Evolutionary conservation across 345 rosid genomes (phyloP), one percentile per base, ranked within the genome.

Genomic region (Mangifera indica): DNA sequence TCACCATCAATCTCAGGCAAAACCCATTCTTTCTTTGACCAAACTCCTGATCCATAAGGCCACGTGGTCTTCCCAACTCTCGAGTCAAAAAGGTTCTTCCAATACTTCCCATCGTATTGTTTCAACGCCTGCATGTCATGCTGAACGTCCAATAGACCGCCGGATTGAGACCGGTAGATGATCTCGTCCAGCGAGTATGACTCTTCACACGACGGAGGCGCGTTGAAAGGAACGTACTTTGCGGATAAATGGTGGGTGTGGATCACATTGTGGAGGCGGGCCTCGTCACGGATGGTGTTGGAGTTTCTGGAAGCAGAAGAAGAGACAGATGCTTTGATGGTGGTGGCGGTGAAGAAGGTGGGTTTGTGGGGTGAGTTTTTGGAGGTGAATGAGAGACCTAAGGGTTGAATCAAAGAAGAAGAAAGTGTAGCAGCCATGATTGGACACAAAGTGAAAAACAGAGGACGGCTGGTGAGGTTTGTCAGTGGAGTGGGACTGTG

Each of bases 171-270:
- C 40, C 86, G 56, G 78, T 85, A 85, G 11, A 85, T 81, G 75
- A 85, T 72, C 81, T 85, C 88, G 60, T 85, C 86, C 15, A 85
- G 86, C 12, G 88, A 85, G 69, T 85, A 80, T 56, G 71, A 82
- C 59, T 82, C 88, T 9, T 40, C 20, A 13, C n/a, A 63, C 3
- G 58, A 37, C 3, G 78, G 67, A 14, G 58, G 79, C 1, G 88
- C 77, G 58, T 79, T 77, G 80, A 88, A 88, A 1, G 89, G 92
- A 1, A 88, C 87, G 74, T 86, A 88, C 67, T 83, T 86, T 11
- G 92, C 89, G 48, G 89, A 75, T 67, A 87, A 77, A 37, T 74
- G 73, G 34, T 67, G 63, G 49, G 34, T n/a, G 77, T 63, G 49
- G 20, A 56, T 3, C 64, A 68, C 69, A 73, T 75, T 77, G 49